Conservation (phyloP, 495 filamentous ascomycete species). For the Penicillium egyptiacum region DNA sequence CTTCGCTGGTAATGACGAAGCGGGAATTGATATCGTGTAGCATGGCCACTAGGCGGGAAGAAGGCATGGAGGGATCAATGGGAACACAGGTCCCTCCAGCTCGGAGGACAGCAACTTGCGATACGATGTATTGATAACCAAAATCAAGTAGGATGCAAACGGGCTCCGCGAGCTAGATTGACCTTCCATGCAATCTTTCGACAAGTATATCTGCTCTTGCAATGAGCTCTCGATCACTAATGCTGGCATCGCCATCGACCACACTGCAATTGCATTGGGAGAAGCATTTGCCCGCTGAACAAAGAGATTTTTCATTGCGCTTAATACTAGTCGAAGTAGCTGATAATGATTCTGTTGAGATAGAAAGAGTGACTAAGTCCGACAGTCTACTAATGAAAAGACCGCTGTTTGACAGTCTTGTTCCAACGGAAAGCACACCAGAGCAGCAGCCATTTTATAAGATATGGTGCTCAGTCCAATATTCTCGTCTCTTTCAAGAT, state of each 20-base stretch:
- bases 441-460: too few relatives aligned
- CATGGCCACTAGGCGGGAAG: background rate
- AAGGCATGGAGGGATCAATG: constrained; percentile 11
- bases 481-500: too few relatives aligned
- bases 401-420: too few relatives aligned
- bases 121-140: background rate
- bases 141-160: background rate
- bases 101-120: constrained; percentile 8
- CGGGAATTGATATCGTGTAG: background rate
- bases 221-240: background rate
- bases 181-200: background rate
- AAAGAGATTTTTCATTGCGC: background rate
- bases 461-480: too few relatives aligned
- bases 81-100: constrained; percentile 11
- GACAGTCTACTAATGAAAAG: too few relatives aligned
- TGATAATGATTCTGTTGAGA: too few relatives aligned
- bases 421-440: too few relatives aligned
- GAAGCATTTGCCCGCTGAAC: background rate
- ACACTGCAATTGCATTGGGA: background rate
- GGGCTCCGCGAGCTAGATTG: background rate
- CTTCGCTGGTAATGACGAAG: background rate
- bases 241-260: background rate
- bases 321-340: too few relatives aligned
- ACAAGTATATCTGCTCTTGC: background rate
- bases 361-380: too few relatives aligned